Evolutionary conservation across 2,329 filamentous ascomycete genomes (phyloP).

Genomic region (Thermoascus crustaceus): DNA sequence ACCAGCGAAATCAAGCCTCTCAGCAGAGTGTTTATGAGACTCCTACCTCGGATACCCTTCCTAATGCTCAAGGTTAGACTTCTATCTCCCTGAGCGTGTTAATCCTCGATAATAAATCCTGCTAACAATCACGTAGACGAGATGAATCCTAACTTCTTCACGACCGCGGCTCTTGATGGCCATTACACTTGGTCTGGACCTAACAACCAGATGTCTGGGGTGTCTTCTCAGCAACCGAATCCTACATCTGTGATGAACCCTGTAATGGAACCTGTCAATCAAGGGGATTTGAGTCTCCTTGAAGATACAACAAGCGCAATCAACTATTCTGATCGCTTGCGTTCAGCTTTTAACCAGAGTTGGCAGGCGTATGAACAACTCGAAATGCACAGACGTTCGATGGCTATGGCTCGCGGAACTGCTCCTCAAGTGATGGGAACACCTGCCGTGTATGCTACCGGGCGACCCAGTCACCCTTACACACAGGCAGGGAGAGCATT

Average conservation of each 20-base stretch:
- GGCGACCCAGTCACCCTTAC: not conserved
- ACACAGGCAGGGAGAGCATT: conserved; percentile 1
- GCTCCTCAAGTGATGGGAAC: conserved; percentile 2
- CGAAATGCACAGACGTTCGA: conserved; percentile 1
- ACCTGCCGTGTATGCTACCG: not conserved
- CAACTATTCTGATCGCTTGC: not conserved
- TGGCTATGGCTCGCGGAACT: not conserved
- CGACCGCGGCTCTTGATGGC: too few relatives aligned
- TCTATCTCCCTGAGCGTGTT: too few relatives aligned
- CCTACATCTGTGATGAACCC: not conserved
- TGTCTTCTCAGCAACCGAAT: not conserved
- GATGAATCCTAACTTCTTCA: too few relatives aligned
- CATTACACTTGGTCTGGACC: not conserved
- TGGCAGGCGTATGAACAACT: not conserved
- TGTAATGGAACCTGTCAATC: not conserved
- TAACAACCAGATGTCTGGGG: not conserved
- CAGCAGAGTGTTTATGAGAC: not conserved
- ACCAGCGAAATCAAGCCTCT: not conserved
- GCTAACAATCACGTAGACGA: too few relatives aligned
- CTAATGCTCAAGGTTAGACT: not conserved
- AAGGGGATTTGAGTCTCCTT: not conserved
- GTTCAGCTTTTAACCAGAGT: not conserved
- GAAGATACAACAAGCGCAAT: not conserved
- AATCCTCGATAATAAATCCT: too few relatives aligned
- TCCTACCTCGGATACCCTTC: not conserved